Evolutionary conservation across 1,139 yeast species (phyloP), one percentile per base, ranked within the genome.

Genomic region (Debaryomyces coudertii): DNA sequence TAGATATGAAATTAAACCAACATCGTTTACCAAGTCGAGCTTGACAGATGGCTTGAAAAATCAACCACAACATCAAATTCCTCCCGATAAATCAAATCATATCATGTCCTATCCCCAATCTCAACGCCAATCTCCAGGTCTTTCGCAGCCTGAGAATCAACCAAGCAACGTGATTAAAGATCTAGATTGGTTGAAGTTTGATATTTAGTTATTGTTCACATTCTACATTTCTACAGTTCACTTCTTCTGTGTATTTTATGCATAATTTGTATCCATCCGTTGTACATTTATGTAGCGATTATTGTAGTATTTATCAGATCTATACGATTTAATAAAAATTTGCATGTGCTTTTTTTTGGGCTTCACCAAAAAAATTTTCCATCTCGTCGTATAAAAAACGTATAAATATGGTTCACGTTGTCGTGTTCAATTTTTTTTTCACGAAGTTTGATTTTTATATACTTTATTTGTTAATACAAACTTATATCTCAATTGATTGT

Each of bases 161-260:
- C 14, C 24, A 34, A 50, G 49, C 31, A 49, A 54, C 35, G 62
- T 54, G 11, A 46, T 53, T 22, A 55, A 62, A 42, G 79, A 74
- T 53, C 64, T 75, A 44, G 79, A 74, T 49, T 75, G 80, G 80
- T 63, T 75, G 48, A 74, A 73, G 54, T 75, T 75, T 56, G 79
- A 73, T 47, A 62, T 74, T 15, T 72, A 60, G 50, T 9, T 9
- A 33, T 5, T 8, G 9, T 4, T 25, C n/a, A 25, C 12, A 20
- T 37, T 12, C 31, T 36, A 35, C 5, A 29, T 28, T 36, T 28
- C 41, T 16, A 7, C 24, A 29, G 5, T 22, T 33, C 28, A 31
- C 16, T 24, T 23, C 25, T 30, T 20, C 35, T 33, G 36, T 40
- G 28, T 31, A 27, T 14, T 30, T 20, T 25, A 37, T 37, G 33